Percentiles rank a stretch among this genome's conserved stretches.
phyloP scores from a whole-genome alignment of 2,329 filamentous ascomycete species.

The Pezicula neosporulosa region DNA sequence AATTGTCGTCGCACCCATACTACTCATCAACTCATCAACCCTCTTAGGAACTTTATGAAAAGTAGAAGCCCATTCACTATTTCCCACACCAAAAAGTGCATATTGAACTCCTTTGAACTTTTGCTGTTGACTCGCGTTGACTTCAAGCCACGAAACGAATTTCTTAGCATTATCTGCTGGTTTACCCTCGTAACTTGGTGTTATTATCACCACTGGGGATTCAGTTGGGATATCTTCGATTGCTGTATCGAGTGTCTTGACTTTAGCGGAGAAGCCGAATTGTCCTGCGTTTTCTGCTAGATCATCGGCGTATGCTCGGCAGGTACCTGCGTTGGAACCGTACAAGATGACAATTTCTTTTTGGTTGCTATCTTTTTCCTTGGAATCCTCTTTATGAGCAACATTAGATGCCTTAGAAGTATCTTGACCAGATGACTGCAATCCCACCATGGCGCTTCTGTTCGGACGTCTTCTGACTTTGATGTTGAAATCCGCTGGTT shows the following conservation, averaged over 20 bases:
- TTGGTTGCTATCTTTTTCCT: not conserved
- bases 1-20: not conserved
- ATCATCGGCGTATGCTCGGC: conserved; percentile 61
- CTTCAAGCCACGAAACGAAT: conserved; percentile 66
- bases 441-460: conserved; percentile 1
- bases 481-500: conserved; percentile 62
- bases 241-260: conserved; percentile 59
- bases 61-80: not conserved
- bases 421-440: no score
- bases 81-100: not conserved
- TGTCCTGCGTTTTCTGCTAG: conserved; percentile 54
- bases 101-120: not conserved
- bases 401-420: no score
- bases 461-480: conserved; percentile 50
- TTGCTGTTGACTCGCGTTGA: conserved; percentile 34
- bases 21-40: not conserved
- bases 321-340: conserved; percentile 73
- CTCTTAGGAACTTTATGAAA: not conserved
- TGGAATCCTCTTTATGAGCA: not conserved
- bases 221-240: conserved; percentile 56
- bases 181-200: conserved; percentile 71
- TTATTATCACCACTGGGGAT: conserved; percentile 63
- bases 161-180: conserved; percentile 68
- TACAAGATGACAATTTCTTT: conserved; percentile 59
- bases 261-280: conserved; percentile 55